Conservation (phyloP, 1,284 basidiomycete genomes). For the Nidula niveotomentosa region DNA sequence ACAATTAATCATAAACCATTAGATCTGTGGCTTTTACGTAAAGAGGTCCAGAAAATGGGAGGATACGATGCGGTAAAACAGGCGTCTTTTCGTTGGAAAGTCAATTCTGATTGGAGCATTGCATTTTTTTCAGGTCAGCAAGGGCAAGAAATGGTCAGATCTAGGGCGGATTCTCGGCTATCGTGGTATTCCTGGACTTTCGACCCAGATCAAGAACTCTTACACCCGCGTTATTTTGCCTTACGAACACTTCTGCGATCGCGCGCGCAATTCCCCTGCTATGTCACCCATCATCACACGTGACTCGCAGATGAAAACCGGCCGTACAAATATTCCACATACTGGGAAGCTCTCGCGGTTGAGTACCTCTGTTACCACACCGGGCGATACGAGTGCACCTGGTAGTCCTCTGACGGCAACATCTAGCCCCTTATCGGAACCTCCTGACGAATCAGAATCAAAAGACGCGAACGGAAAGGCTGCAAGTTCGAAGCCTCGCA, state of each 20-base stretch:
- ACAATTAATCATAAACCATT: slow-evolving; percentile 90
- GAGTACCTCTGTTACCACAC: slow-evolving; percentile 30
- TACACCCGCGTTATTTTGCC: slow-evolving; percentile 92
- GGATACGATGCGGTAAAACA: slow-evolving; percentile 80
- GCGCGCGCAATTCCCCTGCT: slow-evolving; percentile 68
- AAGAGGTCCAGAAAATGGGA: slow-evolving; percentile 87
- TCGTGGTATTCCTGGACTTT: slow-evolving; percentile 77
- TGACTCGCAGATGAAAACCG: slow-evolving; percentile 35
- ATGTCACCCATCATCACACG: slow-evolving; percentile 32
- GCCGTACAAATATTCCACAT: slow-evolving; percentile 35
- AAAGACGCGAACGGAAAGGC: slow-evolving; percentile 43
- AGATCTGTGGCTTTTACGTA: slow-evolving; percentile 91
- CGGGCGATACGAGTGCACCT: slow-evolving; percentile 50
- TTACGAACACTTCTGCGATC: slow-evolving; percentile 88
- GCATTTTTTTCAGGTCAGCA: slow-evolving; percentile 58
- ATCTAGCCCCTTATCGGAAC: slow-evolving; percentile 78
- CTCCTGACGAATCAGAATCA: slow-evolving; percentile 68
- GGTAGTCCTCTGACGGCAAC: slow-evolving; percentile 71
- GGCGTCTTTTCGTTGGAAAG: slow-evolving; percentile 18
- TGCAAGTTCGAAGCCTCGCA: slow-evolving; percentile 33
- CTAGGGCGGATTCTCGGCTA: slow-evolving; percentile 84
- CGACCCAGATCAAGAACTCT: slow-evolving; percentile 86
- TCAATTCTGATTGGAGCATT: background rate
- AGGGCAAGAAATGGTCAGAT: slow-evolving; percentile 84
- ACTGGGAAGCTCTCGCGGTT: slow-evolving; percentile 36